Conservation (phyloP, 176 grass and related monocot genomes). For the Pontederia crassipes region DNA sequence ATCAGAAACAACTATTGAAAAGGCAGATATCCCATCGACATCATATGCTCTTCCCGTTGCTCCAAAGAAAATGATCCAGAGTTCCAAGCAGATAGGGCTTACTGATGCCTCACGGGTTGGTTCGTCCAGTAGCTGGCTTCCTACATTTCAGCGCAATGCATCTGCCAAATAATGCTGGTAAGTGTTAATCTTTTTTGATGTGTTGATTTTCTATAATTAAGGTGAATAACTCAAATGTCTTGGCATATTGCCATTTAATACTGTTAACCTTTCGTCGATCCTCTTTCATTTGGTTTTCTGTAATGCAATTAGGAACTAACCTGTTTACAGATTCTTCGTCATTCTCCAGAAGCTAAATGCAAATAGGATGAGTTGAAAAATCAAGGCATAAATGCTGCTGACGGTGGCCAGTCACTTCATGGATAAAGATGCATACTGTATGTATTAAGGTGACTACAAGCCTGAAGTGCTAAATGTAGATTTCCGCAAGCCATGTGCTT, state of each 20-base stretch:
- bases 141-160: conserved; percentile 49
- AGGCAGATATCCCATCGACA: conserved; percentile 18
- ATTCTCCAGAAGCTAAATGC: conserved; percentile 17
- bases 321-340: conserved; percentile 23
- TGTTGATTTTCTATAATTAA: neutral
- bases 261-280: neutral
- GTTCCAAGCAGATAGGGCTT: conserved; percentile 31
- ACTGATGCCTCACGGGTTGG: conserved; percentile 32
- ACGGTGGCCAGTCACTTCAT: conserved; percentile 31
- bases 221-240: neutral
- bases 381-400: conserved; percentile 1
- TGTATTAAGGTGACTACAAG: conserved; percentile 37
- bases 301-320: neutral
- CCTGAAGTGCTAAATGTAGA: conserved; percentile 25
- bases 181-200: conserved; percentile 3
- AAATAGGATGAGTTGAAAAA: conserved; percentile 13
- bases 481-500: conserved; percentile 26
- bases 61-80: conserved; percentile 30
- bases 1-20: conserved; percentile 26
- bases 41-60: conserved; percentile 35
- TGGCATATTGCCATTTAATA: conserved; percentile 10
- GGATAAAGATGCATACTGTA: conserved; percentile 21
- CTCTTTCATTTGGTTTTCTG: neutral
- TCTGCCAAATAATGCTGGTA: conserved; percentile 50
- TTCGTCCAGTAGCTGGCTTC: conserved; percentile 45